Conservation (phyloP, 2,329 filamentous ascomycete genomes). For the Hypoxylon sp. region DNA sequence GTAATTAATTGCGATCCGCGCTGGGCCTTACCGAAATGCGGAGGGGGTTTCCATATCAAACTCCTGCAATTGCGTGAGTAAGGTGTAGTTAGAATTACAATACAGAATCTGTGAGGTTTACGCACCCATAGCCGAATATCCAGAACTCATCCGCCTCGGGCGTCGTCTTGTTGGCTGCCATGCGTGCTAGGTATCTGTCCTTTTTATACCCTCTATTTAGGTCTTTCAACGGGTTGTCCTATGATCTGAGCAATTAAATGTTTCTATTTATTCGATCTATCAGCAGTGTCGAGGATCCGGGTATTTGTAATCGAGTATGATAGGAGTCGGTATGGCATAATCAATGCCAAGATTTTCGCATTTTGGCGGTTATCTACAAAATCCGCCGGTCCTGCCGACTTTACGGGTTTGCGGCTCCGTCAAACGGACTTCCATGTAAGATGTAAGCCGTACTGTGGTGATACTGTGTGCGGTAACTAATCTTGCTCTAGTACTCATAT, state of each 20-base stretch:
- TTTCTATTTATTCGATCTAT: neutral
- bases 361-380: conserved; percentile 25
- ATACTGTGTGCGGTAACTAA: neutral
- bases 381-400: conserved; percentile 25
- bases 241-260: neutral
- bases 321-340: conserved; percentile 33
- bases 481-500: neutral
- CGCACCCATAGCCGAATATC: conserved; percentile 96
- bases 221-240: neutral
- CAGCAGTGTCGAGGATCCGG: neutral
- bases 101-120: conserved; percentile 34
- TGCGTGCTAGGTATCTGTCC: conserved; percentile 13
- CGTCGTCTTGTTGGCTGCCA: conserved; percentile 53
- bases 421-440: conserved; percentile 18
- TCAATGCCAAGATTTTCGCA: conserved; percentile 40
- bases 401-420: conserved; percentile 32
- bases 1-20: neutral
- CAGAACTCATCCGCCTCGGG: conserved; percentile 76
- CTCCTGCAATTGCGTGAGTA: conserved; percentile 67
- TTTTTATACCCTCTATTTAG: neutral
- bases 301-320: conserved; percentile 6
- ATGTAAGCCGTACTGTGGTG: conserved; percentile 12
- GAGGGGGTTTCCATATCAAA: conserved; percentile 97
- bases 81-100: conserved; percentile 9
- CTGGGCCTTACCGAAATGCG: conserved; percentile 80